These are phyloP conservation scores for Actinidia chinensis DNA, from an alignment of 179 eudicot genomes.

Conservation along the genomic window DNA sequence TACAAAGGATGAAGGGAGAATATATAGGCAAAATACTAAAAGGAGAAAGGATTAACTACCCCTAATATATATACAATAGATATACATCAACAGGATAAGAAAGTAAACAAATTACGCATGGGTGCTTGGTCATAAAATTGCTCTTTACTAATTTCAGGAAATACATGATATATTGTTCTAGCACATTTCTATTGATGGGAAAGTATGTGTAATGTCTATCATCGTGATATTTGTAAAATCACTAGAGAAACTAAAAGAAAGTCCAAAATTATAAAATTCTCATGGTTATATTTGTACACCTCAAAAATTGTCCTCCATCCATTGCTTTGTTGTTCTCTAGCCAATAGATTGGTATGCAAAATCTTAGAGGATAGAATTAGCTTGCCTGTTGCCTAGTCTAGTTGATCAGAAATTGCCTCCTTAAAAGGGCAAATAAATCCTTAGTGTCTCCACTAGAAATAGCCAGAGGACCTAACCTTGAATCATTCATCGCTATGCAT, in stretches of 20 bases:
- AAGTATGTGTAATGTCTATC: neutral
- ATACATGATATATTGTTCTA: neutral
- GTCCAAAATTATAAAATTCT: conserved; percentile 2
- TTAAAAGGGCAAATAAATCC: conserved; percentile 39
- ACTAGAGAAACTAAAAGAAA: neutral
- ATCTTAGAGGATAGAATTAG: neutral
- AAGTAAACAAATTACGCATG: too few relatives aligned
- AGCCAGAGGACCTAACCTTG: conserved; percentile 55
- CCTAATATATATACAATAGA: too few relatives aligned
- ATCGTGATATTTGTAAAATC: too few relatives aligned
- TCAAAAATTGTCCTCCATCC: neutral
- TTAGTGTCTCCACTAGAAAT: conserved; percentile 53
- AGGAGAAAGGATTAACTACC: too few relatives aligned
- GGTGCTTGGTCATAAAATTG: too few relatives aligned
- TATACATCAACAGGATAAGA: too few relatives aligned
- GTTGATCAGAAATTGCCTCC: conserved; percentile 13
- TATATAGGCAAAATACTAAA: too few relatives aligned
- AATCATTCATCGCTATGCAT: conserved; percentile 51
- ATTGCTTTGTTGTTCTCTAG: neutral
- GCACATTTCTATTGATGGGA: neutral
- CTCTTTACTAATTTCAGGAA: too few relatives aligned
- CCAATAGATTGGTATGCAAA: neutral
- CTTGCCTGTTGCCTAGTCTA: neutral
- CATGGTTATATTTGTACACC: neutral
- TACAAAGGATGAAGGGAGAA: too few relatives aligned